These are phyloP conservation scores for Lizanozyma gosingica DNA, from an alignment of 1,139 yeast genomes.

Conservation along the genomic window DNA sequence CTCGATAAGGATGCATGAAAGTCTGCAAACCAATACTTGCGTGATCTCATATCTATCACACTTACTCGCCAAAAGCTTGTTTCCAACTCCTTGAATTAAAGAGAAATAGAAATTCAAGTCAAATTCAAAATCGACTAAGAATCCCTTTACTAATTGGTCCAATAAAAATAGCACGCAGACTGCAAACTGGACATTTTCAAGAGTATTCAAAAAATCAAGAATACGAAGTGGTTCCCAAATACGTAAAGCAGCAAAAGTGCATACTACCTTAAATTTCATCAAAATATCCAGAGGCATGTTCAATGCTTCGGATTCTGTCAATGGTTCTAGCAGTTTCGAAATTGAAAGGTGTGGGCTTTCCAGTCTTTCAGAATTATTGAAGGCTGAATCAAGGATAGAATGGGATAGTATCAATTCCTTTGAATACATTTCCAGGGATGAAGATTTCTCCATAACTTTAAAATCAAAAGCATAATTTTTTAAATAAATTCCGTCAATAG, in stretches of 20 bases:
- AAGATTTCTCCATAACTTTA: background rate
- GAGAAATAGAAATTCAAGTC: background rate
- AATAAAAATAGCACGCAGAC: background rate
- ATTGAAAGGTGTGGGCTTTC: background rate
- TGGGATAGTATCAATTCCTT: background rate
- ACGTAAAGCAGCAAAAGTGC: background rate
- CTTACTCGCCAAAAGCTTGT: background rate
- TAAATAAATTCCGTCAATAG: background rate
- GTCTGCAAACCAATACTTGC: background rate
- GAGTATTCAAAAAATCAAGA: background rate
- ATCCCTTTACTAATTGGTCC: background rate
- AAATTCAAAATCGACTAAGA: background rate
- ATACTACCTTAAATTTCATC: background rate
- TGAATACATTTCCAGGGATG: background rate
- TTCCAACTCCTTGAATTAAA: background rate
- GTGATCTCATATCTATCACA: background rate
- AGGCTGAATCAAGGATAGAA: background rate
- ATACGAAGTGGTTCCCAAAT: background rate
- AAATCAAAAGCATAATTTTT: background rate
- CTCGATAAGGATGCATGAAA: background rate
- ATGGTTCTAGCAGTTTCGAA: background rate
- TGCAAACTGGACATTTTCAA: background rate
- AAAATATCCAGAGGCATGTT: background rate
- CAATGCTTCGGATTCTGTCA: background rate
- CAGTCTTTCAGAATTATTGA: background rate